These are phyloP conservation scores for Trichophyton equinum DNA, from an alignment of 2,329 filamentous ascomycete species.

Conservation along the genomic window DNA sequence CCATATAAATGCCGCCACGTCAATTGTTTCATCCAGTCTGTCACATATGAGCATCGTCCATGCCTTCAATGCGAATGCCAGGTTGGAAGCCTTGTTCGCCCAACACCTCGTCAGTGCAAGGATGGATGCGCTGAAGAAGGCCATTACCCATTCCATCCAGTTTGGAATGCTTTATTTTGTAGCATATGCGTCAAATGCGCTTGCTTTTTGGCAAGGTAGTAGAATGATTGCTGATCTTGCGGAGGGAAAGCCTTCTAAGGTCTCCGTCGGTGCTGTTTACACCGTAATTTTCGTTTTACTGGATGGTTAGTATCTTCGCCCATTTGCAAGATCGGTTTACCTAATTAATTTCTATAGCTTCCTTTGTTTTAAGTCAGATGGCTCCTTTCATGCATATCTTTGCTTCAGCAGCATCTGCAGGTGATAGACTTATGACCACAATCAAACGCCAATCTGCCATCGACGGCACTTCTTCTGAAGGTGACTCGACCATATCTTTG, in stretches of 20 bases:
- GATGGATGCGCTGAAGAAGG: constrained; percentile 44
- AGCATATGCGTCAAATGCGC: constrained; percentile 50
- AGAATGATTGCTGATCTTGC: constrained; percentile 35
- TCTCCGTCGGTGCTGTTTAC: constrained; percentile 26
- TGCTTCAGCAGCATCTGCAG: constrained; percentile 12
- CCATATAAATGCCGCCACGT: constrained; percentile 45
- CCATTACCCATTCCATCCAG: constrained; percentile 42
- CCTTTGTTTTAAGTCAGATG: constrained; percentile 28
- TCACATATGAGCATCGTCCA: constrained; percentile 51
- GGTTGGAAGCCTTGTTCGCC: constrained; percentile 49
- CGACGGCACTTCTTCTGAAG: constrained; percentile 12
- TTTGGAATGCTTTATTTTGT: constrained; percentile 52
- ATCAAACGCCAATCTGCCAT: constrained; percentile 14
- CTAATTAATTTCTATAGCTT: constrained; percentile 17
- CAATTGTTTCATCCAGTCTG: constrained; percentile 51
- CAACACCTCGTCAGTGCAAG: constrained; percentile 40
- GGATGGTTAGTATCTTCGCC: constrained; percentile 21
- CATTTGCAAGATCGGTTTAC: neutral
- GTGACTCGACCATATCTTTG: constrained; percentile 40
- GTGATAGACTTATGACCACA: constrained; percentile 10
- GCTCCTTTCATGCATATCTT: constrained; percentile 25
- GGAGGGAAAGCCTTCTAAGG: constrained; percentile 15
- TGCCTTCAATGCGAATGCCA: constrained; percentile 47
- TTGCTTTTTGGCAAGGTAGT: constrained; percentile 55
- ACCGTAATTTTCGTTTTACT: constrained; percentile 31